These are phyloP conservation scores for Pseudogymnoascus sp. DNA, from an alignment of 2,329 filamentous ascomycete species.

Conservation along the genomic window DNA sequence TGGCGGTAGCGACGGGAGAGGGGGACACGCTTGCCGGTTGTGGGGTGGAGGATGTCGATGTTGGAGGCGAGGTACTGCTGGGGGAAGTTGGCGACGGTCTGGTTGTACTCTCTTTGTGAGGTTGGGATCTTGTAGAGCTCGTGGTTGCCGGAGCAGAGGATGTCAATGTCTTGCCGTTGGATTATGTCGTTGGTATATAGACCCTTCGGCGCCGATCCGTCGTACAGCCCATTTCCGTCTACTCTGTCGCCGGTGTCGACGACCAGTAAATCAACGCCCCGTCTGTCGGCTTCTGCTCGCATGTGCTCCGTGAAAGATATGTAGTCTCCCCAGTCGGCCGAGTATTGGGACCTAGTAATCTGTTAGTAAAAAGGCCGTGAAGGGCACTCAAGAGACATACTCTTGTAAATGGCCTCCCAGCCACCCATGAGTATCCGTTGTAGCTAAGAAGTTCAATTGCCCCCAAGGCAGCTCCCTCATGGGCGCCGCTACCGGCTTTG, in stretches of 20 bases:
- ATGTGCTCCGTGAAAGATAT: conserved; percentile 84
- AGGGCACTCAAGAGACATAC: conserved; percentile 36
- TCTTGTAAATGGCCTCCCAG: conserved; percentile 88
- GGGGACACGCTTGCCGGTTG: conserved; percentile 61
- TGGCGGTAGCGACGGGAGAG: conserved; percentile 77
- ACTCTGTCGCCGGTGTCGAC: conserved; percentile 90
- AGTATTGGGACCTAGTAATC: conserved; percentile 66
- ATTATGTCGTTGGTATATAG: conserved; percentile 83
- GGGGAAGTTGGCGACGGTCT: conserved; percentile 75
- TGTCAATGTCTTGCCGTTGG: conserved; percentile 70
- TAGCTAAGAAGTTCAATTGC: conserved; percentile 93
- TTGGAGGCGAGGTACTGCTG: conserved; percentile 84
- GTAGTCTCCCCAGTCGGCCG: conserved; percentile 97
- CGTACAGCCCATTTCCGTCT: conserved; percentile 91
- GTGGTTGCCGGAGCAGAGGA: conserved; percentile 86
- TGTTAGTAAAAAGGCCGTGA: neutral
- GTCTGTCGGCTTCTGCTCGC: conserved; percentile 65
- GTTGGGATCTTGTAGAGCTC: conserved; percentile 81
- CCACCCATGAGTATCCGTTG: conserved; percentile 95
- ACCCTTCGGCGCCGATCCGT: conserved; percentile 79
- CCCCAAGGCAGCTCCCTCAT: conserved; percentile 82
- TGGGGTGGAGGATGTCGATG: conserved; percentile 72
- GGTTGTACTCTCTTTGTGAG: conserved; percentile 67
- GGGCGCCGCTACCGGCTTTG: conserved; percentile 67
- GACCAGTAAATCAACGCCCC: conserved; percentile 76